Evolutionary conservation across 352 stramenopile species (phyloP).

Genomic region (Aphanomyces cochlioides): DNA sequence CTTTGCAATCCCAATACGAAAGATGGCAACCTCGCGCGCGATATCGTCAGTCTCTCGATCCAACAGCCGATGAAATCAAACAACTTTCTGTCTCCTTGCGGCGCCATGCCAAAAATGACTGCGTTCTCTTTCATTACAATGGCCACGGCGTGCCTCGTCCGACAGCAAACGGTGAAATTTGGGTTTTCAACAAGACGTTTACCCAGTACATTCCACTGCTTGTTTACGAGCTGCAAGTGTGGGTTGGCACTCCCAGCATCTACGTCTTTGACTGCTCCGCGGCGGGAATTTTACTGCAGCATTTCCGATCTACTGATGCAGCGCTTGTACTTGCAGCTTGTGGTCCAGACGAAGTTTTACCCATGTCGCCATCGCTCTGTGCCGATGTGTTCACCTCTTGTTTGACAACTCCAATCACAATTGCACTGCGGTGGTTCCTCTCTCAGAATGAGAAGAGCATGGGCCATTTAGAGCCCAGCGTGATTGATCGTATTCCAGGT

Average conservation of each 20-base stretch:
- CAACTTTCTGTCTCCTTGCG: slow-evolving; percentile 91
- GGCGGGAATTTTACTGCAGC: slow-evolving; percentile 93
- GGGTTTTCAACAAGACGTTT: slow-evolving; percentile 99
- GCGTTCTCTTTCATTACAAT: slow-evolving; percentile 99
- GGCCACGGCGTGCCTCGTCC: slow-evolving; percentile 97
- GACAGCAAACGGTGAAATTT: slow-evolving; percentile 97
- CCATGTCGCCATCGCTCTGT: slow-evolving; percentile 95
- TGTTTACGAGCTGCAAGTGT: slow-evolving; percentile 94
- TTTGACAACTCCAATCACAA: slow-evolving; percentile 98
- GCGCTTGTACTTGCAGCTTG: slow-evolving; percentile 97
- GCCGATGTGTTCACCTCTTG: slow-evolving; percentile 99
- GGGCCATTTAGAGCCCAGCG: slow-evolving; percentile 74
- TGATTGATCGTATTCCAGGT: slow-evolving; percentile 81
- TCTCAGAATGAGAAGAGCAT: slow-evolving; percentile 89
- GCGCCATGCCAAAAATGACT: slow-evolving; percentile 88
- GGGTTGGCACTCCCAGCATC: slow-evolving; percentile 91
- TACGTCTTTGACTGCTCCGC: slow-evolving; percentile 98
- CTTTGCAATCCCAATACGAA: slow-evolving; percentile 94
- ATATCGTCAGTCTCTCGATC: slow-evolving; percentile 94
- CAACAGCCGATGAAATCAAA: slow-evolving; percentile 95
- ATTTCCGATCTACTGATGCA: slow-evolving; percentile 87
- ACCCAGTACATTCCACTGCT: slow-evolving; percentile 99
- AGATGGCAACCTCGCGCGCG: slow-evolving; percentile 92
- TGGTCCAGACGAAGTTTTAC: slow-evolving; percentile 91
- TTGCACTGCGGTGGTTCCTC: slow-evolving; percentile 98